phyloP scores from a whole-genome alignment of 2,329 filamentous ascomycete species.

The Cytospora piceae region DNA sequence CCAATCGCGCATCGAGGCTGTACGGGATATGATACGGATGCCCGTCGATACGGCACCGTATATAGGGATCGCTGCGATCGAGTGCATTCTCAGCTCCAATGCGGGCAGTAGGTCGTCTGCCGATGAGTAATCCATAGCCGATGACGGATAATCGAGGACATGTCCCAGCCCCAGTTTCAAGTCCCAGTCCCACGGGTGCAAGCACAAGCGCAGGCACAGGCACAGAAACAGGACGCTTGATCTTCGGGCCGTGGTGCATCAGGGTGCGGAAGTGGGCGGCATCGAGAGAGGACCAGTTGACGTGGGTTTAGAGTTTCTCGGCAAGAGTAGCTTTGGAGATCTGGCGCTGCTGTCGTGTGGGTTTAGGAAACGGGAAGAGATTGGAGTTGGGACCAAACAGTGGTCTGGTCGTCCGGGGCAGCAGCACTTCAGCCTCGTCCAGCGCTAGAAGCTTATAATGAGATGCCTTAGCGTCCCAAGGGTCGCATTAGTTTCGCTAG shows the following conservation, averaged over 20 bases:
- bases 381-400: slow-evolving; percentile 31
- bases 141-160: not conserved
- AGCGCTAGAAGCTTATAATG: slow-evolving; percentile 19
- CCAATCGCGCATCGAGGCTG: slow-evolving; percentile 2
- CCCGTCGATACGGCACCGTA: not conserved
- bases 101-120: not conserved
- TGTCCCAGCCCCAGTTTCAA: not conserved
- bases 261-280: not conserved
- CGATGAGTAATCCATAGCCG: not conserved
- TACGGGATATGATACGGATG: too few species aligned
- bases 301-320: slow-evolving; percentile 32
- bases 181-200: too few species aligned
- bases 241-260: slow-evolving; percentile 15
- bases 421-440: slow-evolving; percentile 27
- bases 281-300: slow-evolving; percentile 2
- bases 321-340: slow-evolving; percentile 31
- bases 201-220: not conserved
- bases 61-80: not conserved
- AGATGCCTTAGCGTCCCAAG: slow-evolving; percentile 21
- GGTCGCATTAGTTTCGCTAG: slow-evolving; percentile 24
- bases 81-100: not conserved
- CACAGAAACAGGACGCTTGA: not conserved
- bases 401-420: slow-evolving; percentile 23
- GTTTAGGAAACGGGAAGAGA: slow-evolving; percentile 27
- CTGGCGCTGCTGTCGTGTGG: slow-evolving; percentile 29